Evolutionary conservation across 2,329 filamentous ascomycete genomes (phyloP).

Genomic region (Aspergillus unguis): DNA sequence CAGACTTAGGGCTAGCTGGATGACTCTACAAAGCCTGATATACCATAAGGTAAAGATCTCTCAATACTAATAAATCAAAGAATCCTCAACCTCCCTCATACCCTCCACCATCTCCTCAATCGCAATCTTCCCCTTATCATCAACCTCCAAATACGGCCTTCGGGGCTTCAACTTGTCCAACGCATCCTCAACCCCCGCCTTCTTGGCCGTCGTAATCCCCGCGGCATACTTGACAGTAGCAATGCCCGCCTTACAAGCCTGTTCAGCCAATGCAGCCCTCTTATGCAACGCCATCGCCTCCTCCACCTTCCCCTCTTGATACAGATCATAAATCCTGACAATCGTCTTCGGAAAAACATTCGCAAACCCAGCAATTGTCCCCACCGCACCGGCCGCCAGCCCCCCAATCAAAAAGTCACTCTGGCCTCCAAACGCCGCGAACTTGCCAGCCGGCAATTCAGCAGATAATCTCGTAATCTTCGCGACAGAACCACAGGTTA

Average conservation of each 20-base stretch:
- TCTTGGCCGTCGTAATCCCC: conserved; percentile 55
- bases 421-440: conserved; percentile 69
- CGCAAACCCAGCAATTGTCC: conserved; percentile 57
- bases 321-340: conserved; percentile 59
- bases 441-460: conserved; percentile 52
- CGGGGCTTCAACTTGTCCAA: conserved; percentile 58
- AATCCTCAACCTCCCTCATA: conserved; percentile 41
- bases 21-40: too few relatives aligned
- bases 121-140: conserved; percentile 44
- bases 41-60: too few relatives aligned
- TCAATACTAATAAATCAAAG: background rate
- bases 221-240: conserved; percentile 67
- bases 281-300: conserved; percentile 61
- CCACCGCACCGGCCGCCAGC: conserved; percentile 51
- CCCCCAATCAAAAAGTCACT: conserved; percentile 64
- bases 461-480: conserved; percentile 58
- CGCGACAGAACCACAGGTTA: conserved; percentile 62
- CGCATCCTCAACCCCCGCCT: conserved; percentile 59
- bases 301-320: conserved; percentile 52
- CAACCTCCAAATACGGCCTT: conserved; percentile 55
- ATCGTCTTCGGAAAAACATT: conserved; percentile 58
- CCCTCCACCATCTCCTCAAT: conserved; percentile 41
- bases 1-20: too few relatives aligned
- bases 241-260: conserved; percentile 63
- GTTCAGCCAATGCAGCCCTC: conserved; percentile 63